Evolutionary conservation across 352 stramenopile species (phyloP).

Genomic region (Peronospora farinosa): DNA sequence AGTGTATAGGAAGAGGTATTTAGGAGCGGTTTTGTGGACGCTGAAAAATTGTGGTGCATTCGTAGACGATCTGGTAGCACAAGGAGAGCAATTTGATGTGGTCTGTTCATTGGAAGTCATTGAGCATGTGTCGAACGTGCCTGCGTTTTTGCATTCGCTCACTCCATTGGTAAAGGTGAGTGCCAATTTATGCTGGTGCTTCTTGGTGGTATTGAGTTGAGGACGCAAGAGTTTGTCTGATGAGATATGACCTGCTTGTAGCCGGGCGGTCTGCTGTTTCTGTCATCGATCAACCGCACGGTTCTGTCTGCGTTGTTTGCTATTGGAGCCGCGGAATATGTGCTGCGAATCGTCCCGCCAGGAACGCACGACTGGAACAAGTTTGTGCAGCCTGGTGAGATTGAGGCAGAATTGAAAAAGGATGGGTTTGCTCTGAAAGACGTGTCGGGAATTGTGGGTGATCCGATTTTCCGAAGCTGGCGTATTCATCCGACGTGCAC

Average conservation of each 20-base stretch:
- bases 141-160: constrained; percentile 63
- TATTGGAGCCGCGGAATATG: constrained; percentile 72
- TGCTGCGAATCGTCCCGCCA: constrained; percentile 65
- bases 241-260: constrained; percentile 11
- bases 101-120: constrained; percentile 84
- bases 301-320: constrained; percentile 53
- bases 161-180: constrained; percentile 75
- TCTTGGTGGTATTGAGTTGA: not conserved
- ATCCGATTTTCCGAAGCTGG: constrained; percentile 70
- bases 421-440: constrained; percentile 56
- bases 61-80: constrained; percentile 62
- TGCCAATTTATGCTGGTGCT: not conserved
- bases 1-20: not conserved
- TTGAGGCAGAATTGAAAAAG: constrained; percentile 50
- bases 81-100: constrained; percentile 73
- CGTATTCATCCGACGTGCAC: constrained; percentile 65
- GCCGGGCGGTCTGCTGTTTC: constrained; percentile 70
- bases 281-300: constrained; percentile 84
- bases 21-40: not conserved
- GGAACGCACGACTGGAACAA: constrained; percentile 84
- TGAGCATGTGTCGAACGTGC: constrained; percentile 71
- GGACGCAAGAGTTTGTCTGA: not conserved
- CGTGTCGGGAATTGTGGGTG: constrained; percentile 71
- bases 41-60: constrained; percentile 5
- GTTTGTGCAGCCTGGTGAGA: constrained; percentile 69